phyloP scores from a whole-genome alignment of 306 rosid genomes.

The Boehmeria nivea region DNA sequence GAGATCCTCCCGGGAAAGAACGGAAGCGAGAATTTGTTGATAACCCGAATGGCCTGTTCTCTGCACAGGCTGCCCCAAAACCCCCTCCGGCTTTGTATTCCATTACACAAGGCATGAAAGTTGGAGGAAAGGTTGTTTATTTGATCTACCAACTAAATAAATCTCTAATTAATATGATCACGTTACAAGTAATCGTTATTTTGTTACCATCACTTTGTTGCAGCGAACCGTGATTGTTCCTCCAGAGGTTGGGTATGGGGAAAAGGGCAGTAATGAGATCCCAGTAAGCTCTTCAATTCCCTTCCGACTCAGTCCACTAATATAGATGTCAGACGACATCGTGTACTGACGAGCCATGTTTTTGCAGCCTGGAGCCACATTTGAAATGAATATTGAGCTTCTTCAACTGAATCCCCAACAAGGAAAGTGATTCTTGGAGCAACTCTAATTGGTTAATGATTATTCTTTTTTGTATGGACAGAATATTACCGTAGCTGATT shows the following conservation, averaged over 20 bases:
- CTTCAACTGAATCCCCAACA: slow-evolving; percentile 48
- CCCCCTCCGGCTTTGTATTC: slow-evolving; percentile 86
- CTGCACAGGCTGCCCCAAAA: slow-evolving; percentile 96
- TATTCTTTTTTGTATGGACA: too few relatives aligned
- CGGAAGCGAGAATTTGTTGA: slow-evolving; percentile 88
- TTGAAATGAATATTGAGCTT: slow-evolving; percentile 82
- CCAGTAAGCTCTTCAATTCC: slow-evolving; percentile 46
- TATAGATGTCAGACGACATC: neutral
- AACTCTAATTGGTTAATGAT: too few relatives aligned
- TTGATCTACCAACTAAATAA: neutral
- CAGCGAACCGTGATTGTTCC: slow-evolving; percentile 92
- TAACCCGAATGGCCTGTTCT: slow-evolving; percentile 87
- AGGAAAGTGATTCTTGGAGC: slow-evolving; percentile 29
- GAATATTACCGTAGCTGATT: too few relatives aligned
- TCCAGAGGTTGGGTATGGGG: slow-evolving; percentile 76
- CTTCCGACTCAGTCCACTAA: neutral
- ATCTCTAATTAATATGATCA: neutral
- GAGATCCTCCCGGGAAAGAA: slow-evolving; percentile 85
- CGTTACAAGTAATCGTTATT: neutral
- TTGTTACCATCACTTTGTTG: slow-evolving; percentile 12
- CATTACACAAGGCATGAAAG: slow-evolving; percentile 76
- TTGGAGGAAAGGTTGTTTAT: slow-evolving; percentile 71
- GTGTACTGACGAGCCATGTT: slow-evolving; percentile 1
- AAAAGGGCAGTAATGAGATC: slow-evolving; percentile 81
- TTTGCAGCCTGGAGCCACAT: slow-evolving; percentile 90